Conservation (phyloP, 257 asterid genomes). For the Solanum pennellii region DNA sequence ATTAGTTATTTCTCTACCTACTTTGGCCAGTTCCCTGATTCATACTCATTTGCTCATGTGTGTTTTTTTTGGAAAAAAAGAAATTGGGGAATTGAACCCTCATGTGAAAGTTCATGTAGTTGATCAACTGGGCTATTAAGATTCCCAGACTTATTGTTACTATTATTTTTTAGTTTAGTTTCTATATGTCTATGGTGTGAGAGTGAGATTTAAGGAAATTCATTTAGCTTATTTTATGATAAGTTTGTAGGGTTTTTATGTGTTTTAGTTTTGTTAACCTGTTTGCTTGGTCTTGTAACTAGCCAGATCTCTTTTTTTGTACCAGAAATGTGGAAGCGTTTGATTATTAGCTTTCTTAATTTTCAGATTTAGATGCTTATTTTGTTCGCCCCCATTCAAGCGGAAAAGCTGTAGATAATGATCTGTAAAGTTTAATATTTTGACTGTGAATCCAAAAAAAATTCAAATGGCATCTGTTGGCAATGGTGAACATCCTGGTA, state of each 20-base stretch:
- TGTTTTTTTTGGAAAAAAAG: too few relatives aligned
- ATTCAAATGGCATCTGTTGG: conserved; percentile 37
- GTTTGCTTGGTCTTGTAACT: background rate
- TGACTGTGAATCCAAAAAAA: background rate
- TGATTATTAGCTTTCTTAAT: background rate
- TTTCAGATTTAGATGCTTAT: background rate
- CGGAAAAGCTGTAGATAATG: background rate
- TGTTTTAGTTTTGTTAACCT: background rate
- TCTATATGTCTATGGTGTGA: background rate
- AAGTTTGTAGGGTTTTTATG: background rate
- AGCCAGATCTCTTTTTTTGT: background rate
- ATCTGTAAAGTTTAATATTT: background rate
- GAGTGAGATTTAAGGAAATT: background rate
- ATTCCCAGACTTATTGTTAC: background rate
- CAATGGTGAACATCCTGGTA: conserved; percentile 27
- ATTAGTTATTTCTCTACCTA: background rate
- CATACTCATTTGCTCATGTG: background rate
- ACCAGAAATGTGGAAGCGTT: background rate
- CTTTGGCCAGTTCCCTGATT: background rate
- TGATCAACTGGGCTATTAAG: background rate
- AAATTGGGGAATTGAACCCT: background rate
- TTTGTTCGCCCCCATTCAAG: background rate
- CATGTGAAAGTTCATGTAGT: background rate
- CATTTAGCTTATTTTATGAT: background rate
- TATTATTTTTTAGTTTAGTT: background rate